phyloP scores from a whole-genome alignment of 169 alveolate species.

The Eimeria sp. region DNA sequence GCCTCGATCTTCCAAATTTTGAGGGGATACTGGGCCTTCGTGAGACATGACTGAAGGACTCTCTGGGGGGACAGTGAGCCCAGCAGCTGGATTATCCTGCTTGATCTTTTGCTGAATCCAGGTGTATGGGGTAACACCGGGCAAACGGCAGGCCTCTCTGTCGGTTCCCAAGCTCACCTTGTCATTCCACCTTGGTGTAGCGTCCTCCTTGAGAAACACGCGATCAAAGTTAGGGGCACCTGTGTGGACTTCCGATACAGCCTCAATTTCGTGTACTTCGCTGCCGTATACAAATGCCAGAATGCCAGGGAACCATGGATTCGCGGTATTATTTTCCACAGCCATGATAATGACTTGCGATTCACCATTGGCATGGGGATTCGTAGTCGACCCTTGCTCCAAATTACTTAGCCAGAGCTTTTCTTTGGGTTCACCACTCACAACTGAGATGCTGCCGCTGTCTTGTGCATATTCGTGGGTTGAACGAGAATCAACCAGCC shows the following conservation, averaged over 20 bases:
- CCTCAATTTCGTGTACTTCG: neutral
- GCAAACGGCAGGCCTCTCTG: neutral
- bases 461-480: neutral
- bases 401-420: neutral
- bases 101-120: neutral
- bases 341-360: neutral
- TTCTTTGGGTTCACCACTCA: neutral
- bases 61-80: neutral
- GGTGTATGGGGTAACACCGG: neutral
- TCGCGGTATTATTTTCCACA: neutral
- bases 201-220: neutral
- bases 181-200: neutral
- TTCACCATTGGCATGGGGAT: neutral
- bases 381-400: neutral
- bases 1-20: neutral
- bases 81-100: neutral
- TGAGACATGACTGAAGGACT: neutral
- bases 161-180: neutral
- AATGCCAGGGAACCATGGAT: constrained; percentile 4
- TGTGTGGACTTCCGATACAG: neutral
- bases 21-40: neutral
- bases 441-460: neutral
- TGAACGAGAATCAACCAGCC: neutral
- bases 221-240: neutral
- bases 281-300: constrained; percentile 14